Conservation (phyloP, 345 rosid species). For the Citrus inodora region DNA sequence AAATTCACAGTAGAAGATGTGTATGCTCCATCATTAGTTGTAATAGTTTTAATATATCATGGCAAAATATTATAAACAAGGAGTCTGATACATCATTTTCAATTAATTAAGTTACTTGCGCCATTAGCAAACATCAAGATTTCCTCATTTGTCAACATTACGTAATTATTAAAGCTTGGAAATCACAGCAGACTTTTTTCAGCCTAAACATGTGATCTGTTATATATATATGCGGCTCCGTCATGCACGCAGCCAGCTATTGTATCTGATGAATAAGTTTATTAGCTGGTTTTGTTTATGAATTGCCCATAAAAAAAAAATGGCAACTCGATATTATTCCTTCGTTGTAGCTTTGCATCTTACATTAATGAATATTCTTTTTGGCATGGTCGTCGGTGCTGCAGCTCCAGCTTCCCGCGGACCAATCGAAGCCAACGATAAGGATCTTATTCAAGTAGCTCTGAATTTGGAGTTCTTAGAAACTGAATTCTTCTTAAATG, state of each 20-base stretch:
- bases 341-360: background rate
- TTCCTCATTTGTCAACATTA: background rate
- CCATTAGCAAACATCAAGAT: background rate
- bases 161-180: background rate
- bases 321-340: conserved; percentile 5
- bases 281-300: background rate
- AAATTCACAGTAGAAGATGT: too few species aligned
- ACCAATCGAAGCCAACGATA: conserved; percentile 36
- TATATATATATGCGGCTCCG: background rate
- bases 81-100: background rate
- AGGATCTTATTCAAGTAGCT: conserved; percentile 45
- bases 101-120: background rate
- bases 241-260: background rate
- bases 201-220: background rate
- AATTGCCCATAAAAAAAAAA: background rate
- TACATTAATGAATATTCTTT: background rate
- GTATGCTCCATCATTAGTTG: too few species aligned
- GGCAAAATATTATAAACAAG: too few species aligned
- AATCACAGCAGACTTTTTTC: background rate
- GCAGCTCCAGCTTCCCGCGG: conserved; percentile 14
- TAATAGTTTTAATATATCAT: too few species aligned
- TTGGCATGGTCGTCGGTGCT: conserved; percentile 1
- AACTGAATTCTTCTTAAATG: conserved; percentile 56
- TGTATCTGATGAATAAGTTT: background rate
- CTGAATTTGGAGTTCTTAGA: conserved; percentile 64